Conservation (phyloP, 305 asterid genomes). For the Fraxinus velutina region DNA sequence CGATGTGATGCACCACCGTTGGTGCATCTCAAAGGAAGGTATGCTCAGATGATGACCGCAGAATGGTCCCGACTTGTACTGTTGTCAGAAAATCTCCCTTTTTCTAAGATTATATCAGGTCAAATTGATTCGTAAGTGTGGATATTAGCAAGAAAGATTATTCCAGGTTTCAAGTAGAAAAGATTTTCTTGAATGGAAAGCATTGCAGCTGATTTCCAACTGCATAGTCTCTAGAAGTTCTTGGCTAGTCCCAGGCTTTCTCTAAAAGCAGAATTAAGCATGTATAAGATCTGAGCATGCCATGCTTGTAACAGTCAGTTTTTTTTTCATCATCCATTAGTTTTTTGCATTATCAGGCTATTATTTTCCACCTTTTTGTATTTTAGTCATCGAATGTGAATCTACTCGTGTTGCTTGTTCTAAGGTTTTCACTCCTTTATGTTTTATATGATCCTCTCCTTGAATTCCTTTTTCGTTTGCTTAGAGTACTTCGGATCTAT, state of each 20-base stretch:
- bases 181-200: neutral
- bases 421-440: neutral
- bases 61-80: neutral
- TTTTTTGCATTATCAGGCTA: neutral
- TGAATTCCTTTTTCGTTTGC: slow-evolving; percentile 1
- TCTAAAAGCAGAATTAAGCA: neutral
- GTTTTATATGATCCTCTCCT: neutral
- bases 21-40: neutral
- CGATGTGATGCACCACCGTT: neutral
- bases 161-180: neutral
- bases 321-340: neutral
- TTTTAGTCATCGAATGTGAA: neutral
- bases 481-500: neutral
- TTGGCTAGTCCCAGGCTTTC: neutral
- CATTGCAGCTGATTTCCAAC: neutral
- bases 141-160: neutral
- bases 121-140: neutral
- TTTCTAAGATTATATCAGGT: neutral
- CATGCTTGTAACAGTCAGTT: neutral
- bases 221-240: neutral
- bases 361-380: neutral
- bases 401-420: neutral
- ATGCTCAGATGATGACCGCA: neutral
- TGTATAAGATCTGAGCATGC: neutral
- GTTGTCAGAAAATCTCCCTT: neutral